Evolutionary conservation across 345 rosid genomes (phyloP), one percentile per base, ranked within the genome.

Genomic region (Gossypium herbaceum): DNA sequence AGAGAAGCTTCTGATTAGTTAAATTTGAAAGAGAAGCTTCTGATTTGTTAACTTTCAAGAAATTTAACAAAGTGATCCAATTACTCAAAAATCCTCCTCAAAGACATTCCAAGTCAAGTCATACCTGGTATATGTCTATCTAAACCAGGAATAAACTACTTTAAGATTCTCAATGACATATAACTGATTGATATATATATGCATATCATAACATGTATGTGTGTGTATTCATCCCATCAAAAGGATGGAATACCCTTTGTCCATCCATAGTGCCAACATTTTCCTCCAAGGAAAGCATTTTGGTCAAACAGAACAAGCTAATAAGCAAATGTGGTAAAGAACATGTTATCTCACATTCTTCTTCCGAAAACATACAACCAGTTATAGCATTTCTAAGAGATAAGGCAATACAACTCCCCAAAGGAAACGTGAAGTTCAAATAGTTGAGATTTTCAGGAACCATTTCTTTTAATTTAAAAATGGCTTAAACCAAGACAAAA

Each of bases 261-360:
- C 29, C 48, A 54, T 71, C 19, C 56, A 12, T 50, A 22, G 54
- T 20, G 50, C 25, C 62, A 71, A 2, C 11, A 19, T 11, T 34
- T 22, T 39, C 41, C 43, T 73, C 17, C 54, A 24, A 73, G 75
- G 48, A 22, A 64, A 43, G 54, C 66, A 24, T 58, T 34, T 56
- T 57, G 66, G 41, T 39, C 39, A 48, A 25, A 25, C 43, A 25
- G 16, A 50, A 22, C 55, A 47, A 48, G 19, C 54, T 16, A 45
- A 45, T 45, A 20, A 66, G 34, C 27, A 66, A 66, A 11, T 44
- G 19, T 44, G 16, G 48, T 6, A 12, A 13, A 50, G 55, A 70
- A 71, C 27, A 29, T 5, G 2, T 54, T 54, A n/a, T 9, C 11
- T 67, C 71, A 47, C 15, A 27, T 52, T 44, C 71, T 66, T 7